A percentile compares a stretch with the other conserved stretches of the same genome.
Conservation (phyloP, 768 basidiomycete genomes). For the Saitozyma sp. region DNA sequence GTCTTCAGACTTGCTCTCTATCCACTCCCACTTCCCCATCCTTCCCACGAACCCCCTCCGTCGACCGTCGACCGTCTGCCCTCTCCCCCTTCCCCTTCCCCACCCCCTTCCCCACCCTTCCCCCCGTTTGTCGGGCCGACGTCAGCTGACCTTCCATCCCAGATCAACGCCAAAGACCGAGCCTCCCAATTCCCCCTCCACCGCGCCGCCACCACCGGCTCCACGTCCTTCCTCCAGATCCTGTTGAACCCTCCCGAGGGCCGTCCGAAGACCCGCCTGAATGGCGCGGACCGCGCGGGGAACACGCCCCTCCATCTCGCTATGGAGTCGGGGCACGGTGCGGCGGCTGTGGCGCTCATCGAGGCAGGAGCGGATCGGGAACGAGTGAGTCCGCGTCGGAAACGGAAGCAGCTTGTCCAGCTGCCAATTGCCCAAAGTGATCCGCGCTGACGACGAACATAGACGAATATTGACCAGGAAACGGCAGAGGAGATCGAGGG, state of each 20-base stretch:
- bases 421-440: too few species aligned
- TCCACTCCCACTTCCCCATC: background rate
- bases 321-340: constrained; percentile 92
- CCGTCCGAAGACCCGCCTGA: constrained; percentile 70
- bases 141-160: background rate
- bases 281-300: constrained; percentile 65
- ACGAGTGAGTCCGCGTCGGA: constrained; percentile 61
- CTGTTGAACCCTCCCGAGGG: constrained; percentile 81
- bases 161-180: constrained; percentile 94
- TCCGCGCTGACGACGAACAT: constrained; percentile 3
- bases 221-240: constrained; percentile 80
- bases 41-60: background rate
- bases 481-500: constrained; percentile 87
- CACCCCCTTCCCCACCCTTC: too few species aligned
- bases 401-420: background rate
- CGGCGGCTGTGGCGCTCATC: constrained; percentile 84
- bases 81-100: too few species aligned
- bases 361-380: constrained; percentile 92
- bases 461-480: constrained; percentile 82
- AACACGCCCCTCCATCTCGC: constrained; percentile 96
- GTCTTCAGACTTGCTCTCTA: background rate
- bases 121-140: background rate
- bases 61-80: too few species aligned
- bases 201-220: constrained; percentile 93
- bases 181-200: constrained; percentile 94